Evolutionary conservation across 768 basidiomycete species (phyloP), one percentile per base, ranked within the genome.

Genomic region (Kwoniella dendrophila): DNA sequence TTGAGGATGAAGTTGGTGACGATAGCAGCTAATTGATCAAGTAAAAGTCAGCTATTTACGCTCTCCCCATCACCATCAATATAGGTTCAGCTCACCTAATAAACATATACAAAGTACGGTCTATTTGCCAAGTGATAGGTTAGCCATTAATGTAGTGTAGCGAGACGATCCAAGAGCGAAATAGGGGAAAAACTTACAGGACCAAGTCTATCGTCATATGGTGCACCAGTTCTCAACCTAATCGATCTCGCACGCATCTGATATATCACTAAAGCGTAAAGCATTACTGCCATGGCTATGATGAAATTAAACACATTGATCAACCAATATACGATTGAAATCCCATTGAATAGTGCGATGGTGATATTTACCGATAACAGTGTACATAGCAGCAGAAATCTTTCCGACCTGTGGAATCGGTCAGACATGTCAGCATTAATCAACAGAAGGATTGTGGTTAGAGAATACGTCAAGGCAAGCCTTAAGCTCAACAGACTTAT

Each of bases 191-290:
- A 40, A 87, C 93, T 80, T 75, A 96, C 93, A 34, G 94, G 94
- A 32, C 94, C 95, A 52, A 96, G 79, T 57, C 96, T 85, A 80
- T 99, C 96, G 72, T 99, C 96, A 78, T 98, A 98, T 6, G 95
- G 94, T 7, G 92, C 94, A 59, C 90, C 85, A 10, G 93, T 92
- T 48, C 95, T 90, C 34, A 86, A 83, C 51, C 94, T 87, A 74
- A 99, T 99, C 26, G 92, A 90, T 27, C 86, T 85, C 6, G 95
- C 96, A 66, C 96, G 86, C 91, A 93, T 95, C 77, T 98, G 95
- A 77, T 93, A 99, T 41, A 92, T 92, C 69, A 89, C 88, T 14
- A 99, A 81, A 1, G 96, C 95, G 78, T 99, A 99, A 10, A 90
- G 77, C 96, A 99, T 98, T 62, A 98, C 92, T 22, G 86, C 90